Evolutionary conservation across 2,329 filamentous ascomycete species (phyloP), one percentile per base, ranked within the genome.

Genomic region (Sphaerulina vaccinii): DNA sequence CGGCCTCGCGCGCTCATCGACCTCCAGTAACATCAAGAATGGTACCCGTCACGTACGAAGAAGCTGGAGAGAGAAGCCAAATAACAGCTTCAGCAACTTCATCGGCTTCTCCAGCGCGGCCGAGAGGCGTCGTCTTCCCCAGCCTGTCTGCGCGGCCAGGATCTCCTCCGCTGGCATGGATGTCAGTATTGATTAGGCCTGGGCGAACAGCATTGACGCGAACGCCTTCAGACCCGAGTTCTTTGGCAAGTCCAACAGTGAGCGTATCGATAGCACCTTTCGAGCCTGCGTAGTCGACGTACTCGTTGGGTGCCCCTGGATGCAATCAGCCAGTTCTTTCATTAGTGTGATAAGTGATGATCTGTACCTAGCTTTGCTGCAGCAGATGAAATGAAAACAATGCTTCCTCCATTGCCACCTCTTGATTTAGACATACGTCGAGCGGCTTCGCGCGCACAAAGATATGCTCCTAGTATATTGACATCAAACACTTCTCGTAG

Each of bases 251-350:
- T 3, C 63, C 63, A 3, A 62, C 24, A 9, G 61, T 62, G 7
- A 65, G 51, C 5, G 57, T 61, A 38, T 65, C 63, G 16, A 63
- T 59, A 8, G 62, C 63, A 23, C 62, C 63, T 41, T 65, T 65
- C 11, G 58, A 62, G 2, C 61, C 62, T 18, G 63, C 63, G 37
- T 65, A 65, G 39, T 65, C 63, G 7, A 64, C 62, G 29, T 57
- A 64, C 29, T 64, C 62, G 33, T 60, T 39, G 11, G 44, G 44
- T 3, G 33, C 44, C 8, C 44, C 44, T 47, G 22, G n/a, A 3
- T 2, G 11, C 19, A 13, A 22, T 47, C 44, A 47, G 44, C 44
- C n/a, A 15, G n/a, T n/a, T n/a, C n/a, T 15, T 16, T 21, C n/a
- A 37, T 15, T 27, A 37, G 10, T 27, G 2, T 5, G 16, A 6